These are phyloP conservation scores for Lagenaria siceraria DNA, from an alignment of 306 rosid species.

Conservation along the genomic window DNA sequence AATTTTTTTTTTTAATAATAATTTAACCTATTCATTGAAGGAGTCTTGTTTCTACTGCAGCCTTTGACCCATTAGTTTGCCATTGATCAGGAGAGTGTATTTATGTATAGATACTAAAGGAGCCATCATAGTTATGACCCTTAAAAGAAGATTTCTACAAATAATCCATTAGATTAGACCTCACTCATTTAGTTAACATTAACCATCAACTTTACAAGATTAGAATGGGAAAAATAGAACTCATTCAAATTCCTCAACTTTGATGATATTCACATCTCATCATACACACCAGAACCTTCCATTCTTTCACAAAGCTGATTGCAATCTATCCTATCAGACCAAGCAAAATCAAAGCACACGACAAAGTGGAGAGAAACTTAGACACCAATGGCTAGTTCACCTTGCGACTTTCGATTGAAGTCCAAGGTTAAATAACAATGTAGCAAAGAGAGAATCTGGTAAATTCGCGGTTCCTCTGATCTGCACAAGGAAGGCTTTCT, in stretches of 20 bases:
- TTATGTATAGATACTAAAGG: neutral
- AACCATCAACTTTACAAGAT: neutral
- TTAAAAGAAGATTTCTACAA: neutral
- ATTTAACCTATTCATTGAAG: no score
- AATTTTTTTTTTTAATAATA: no score
- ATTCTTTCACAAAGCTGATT: neutral
- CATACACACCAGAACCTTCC: neutral
- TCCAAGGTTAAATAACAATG: neutral
- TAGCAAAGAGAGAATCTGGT: neutral
- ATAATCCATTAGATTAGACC: neutral
- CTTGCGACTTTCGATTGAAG: neutral
- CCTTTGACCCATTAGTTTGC: neutral
- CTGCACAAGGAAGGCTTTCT: neutral
- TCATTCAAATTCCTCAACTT: neutral
- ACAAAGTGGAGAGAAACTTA: neutral
- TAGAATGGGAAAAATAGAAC: neutral
- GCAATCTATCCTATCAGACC: neutral
- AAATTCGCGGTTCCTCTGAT: neutral
- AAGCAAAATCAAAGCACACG: conserved; percentile 1
- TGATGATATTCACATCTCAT: conserved; percentile 1
- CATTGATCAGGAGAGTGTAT: neutral
- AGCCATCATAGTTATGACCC: neutral
- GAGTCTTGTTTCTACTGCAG: neutral
- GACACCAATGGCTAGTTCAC: neutral
- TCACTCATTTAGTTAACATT: neutral